A percentile compares a stretch with the other conserved stretches of the same genome.
phyloP scores from a whole-genome alignment of 495 filamentous ascomycete species.

The Halenospora varia region DNA sequence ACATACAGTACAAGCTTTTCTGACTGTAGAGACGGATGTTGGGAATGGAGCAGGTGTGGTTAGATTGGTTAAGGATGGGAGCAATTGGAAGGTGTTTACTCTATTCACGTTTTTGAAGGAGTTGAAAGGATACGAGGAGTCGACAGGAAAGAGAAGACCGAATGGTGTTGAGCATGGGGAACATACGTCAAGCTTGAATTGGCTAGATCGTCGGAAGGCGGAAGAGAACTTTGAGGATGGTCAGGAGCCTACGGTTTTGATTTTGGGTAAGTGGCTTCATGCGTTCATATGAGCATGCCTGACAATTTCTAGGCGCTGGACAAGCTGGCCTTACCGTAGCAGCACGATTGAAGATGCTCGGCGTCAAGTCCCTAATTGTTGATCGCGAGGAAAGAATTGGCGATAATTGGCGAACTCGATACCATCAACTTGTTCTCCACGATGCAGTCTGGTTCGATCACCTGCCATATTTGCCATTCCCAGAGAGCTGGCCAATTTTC shows the following conservation, averaged over 20 bases:
- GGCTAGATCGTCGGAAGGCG: slow-evolving; percentile 51
- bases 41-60: slow-evolving; percentile 50
- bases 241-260: slow-evolving; percentile 55
- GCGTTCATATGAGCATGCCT: background rate
- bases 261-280: slow-evolving; percentile 44
- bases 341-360: slow-evolving; percentile 60
- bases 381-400: slow-evolving; percentile 59
- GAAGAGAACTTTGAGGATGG: slow-evolving; percentile 47
- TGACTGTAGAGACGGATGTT: slow-evolving; percentile 34
- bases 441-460: slow-evolving; percentile 66
- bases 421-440: slow-evolving; percentile 51
- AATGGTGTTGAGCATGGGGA: slow-evolving; percentile 36
- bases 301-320: slow-evolving; percentile 38
- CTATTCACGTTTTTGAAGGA: slow-evolving; percentile 51
- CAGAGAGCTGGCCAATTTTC: slow-evolving; percentile 55
- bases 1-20: slow-evolving; percentile 17
- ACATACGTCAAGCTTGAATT: slow-evolving; percentile 38
- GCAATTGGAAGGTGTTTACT: slow-evolving; percentile 53
- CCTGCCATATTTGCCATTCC: slow-evolving; percentile 63
- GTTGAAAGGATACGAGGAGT: slow-evolving; percentile 46
- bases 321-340: slow-evolving; percentile 51
- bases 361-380: slow-evolving; percentile 52
- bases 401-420: slow-evolving; percentile 64
- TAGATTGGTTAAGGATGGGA: slow-evolving; percentile 43
- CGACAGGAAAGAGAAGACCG: slow-evolving; percentile 38